Percentiles rank a stretch among this genome's conserved stretches.
Conservation (phyloP, 2,329 filamentous ascomycete species). For the Ceratocystis cacaofunesta region DNA sequence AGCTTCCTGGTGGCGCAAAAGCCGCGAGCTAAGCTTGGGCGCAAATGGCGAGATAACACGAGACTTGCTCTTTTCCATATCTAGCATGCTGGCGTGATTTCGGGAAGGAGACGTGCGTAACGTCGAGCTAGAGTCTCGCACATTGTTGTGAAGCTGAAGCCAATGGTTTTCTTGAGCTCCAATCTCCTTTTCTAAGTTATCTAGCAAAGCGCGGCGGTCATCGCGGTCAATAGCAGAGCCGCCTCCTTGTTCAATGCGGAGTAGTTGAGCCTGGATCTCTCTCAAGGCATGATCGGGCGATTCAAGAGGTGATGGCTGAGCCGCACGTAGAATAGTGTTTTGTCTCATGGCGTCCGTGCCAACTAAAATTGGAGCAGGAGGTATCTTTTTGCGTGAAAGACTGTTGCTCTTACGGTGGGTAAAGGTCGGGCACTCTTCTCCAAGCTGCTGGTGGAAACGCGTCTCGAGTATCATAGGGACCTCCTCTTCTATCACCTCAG, state of each 20-base stretch:
- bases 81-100: not conserved
- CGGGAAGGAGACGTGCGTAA: conserved; percentile 24
- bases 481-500: conserved; percentile 29
- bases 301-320: conserved; percentile 38
- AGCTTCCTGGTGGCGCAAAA: conserved; percentile 8
- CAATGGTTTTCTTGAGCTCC: conserved; percentile 44
- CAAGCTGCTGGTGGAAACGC: conserved; percentile 42
- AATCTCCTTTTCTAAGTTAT: conserved; percentile 48
- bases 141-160: conserved; percentile 40
- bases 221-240: not conserved
- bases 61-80: not conserved
- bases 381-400: conserved; percentile 37
- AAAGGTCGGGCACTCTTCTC: conserved; percentile 44
- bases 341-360: conserved; percentile 27
- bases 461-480: conserved; percentile 7
- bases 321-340: conserved; percentile 31
- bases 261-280: conserved; percentile 38
- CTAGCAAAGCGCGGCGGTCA: conserved; percentile 30
- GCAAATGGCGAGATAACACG: conserved; percentile 7
- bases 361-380: conserved; percentile 41
- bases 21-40: conserved; percentile 6
- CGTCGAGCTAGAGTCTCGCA: conserved; percentile 38
- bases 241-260: conserved; percentile 29
- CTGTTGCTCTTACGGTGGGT: conserved; percentile 35
- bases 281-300: conserved; percentile 35